phyloP scores from a whole-genome alignment of 148 eudicot species.

The Chenopodium quinoa region DNA sequence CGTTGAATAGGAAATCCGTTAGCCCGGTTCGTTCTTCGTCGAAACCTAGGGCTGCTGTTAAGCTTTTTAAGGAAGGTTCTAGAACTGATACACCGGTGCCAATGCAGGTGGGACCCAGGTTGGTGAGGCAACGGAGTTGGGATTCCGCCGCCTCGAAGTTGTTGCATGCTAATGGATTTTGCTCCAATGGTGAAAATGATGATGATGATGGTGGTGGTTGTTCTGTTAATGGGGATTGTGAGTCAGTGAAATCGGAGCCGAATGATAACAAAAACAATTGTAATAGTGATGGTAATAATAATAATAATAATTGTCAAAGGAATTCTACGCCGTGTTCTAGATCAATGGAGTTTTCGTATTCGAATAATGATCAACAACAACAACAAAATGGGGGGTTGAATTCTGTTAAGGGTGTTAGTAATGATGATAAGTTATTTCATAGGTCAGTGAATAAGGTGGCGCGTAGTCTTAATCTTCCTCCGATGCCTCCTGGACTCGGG shows the following conservation, averaged over 20 bases:
- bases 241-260: constrained; percentile 28
- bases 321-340: constrained; percentile 48
- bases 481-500: constrained; percentile 42
- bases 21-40: constrained; percentile 29
- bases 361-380: constrained; percentile 28
- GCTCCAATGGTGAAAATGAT: background rate
- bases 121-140: constrained; percentile 20
- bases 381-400: background rate
- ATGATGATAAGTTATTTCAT: constrained; percentile 2
- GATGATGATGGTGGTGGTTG: background rate
- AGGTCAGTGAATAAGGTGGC: constrained; percentile 34
- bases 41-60: constrained; percentile 37
- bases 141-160: constrained; percentile 61
- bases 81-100: constrained; percentile 26
- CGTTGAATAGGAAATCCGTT: constrained; percentile 32
- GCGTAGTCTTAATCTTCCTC: constrained; percentile 48
- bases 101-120: constrained; percentile 32
- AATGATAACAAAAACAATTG: constrained; percentile 4
- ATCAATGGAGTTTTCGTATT: constrained; percentile 47
- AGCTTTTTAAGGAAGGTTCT: constrained; percentile 42
- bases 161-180: constrained; percentile 39
- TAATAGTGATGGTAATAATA: constrained; percentile 1
- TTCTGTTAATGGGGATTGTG: constrained; percentile 27
- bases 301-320: constrained; percentile 28
- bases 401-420: constrained; percentile 22